Conservation (phyloP, 2,329 filamentous ascomycete species). For the Paraphoma sp. region DNA sequence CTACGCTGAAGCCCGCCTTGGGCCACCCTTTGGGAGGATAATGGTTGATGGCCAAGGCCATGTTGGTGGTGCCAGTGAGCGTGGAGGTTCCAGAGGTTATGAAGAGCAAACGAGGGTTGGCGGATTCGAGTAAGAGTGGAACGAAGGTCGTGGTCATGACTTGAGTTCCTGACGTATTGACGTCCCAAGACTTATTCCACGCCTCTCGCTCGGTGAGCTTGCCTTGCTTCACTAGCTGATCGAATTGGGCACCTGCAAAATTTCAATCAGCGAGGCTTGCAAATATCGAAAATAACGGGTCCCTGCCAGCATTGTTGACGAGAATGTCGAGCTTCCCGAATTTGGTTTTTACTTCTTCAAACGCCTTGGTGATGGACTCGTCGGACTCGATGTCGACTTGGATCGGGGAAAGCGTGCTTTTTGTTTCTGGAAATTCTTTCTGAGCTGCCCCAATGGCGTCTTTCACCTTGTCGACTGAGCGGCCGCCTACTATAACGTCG, state of each 20-base stretch:
- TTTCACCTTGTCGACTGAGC: conserved; percentile 59
- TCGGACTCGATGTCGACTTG: conserved; percentile 63
- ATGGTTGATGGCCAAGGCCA: conserved; percentile 25
- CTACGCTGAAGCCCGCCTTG: conserved; percentile 38
- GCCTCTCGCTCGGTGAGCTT: conserved; percentile 17
- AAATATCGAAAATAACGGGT: neutral
- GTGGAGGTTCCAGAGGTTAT: conserved; percentile 49
- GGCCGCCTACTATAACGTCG: conserved; percentile 63
- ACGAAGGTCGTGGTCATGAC: conserved; percentile 38
- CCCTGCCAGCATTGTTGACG: conserved; percentile 49
- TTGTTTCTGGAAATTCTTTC: conserved; percentile 47
- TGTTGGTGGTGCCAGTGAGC: conserved; percentile 34
- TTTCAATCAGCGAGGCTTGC: neutral
- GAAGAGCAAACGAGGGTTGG: conserved; percentile 45
- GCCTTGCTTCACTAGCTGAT: conserved; percentile 33
- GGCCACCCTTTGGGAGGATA: conserved; percentile 51
- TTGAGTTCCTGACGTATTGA: conserved; percentile 46
- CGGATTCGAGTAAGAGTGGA: conserved; percentile 45
- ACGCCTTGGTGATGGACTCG: conserved; percentile 56
- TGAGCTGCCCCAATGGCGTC: conserved; percentile 53
- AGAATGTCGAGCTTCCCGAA: conserved; percentile 40
- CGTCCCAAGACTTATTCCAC: conserved; percentile 43
- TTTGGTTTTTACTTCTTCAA: conserved; percentile 46
- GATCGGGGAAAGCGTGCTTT: conserved; percentile 53
- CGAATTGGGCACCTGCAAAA: conserved; percentile 49